Evolutionary conservation across 1,284 basidiomycete species (phyloP), one percentile per base, ranked within the genome.

Genomic region (Ceratobasidium theobromae): DNA sequence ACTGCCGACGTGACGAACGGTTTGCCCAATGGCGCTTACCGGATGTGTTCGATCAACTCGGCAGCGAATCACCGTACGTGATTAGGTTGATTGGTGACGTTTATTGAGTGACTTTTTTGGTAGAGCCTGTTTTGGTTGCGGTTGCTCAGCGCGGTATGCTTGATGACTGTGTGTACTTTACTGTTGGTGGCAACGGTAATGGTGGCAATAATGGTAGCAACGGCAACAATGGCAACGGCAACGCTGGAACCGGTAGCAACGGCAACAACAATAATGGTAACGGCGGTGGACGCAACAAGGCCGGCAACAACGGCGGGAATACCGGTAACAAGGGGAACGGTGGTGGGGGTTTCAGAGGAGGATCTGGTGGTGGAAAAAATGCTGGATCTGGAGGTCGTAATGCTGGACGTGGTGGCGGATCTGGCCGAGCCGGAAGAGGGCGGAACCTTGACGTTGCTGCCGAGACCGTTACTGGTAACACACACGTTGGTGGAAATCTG

Each of bases 21-120:
- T 67, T 78, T 87, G 14, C 78, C 82, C 27, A 79, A 77, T 28
- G 86, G 86, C 27, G 70, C 73, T n/a, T 87, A 86, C 76, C 78
- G 80, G 69, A 71, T 86, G 64, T 80, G 80, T 45, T 76, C 76
- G 23, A 83, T 84, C 75, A 84, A 82, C 73, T 73, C 82, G n/a
- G 77, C 81, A 4, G 74, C 80, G 52, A 84, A 85, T 77, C 82
- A 84, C 73, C 81, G 74, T 16, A 27, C n/a, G 74, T 73, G 28
- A 6, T 38, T 60, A 28, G 41, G 11, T 30, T n/a, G 40, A 18
- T 43, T 48, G 14, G 4, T 23, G 23, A 45, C 23, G 33, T 53
- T 53, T 25, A 27, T 2, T 28, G 18, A 25, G n/a, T n/a, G n/a
- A n/a, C n/a, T n/a, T 18, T 14, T n/a, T 41, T 3, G 38, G 66